These are phyloP conservation scores for Citrullus mucosospermus DNA, from an alignment of 306 rosid species.

Conservation along the genomic window DNA sequence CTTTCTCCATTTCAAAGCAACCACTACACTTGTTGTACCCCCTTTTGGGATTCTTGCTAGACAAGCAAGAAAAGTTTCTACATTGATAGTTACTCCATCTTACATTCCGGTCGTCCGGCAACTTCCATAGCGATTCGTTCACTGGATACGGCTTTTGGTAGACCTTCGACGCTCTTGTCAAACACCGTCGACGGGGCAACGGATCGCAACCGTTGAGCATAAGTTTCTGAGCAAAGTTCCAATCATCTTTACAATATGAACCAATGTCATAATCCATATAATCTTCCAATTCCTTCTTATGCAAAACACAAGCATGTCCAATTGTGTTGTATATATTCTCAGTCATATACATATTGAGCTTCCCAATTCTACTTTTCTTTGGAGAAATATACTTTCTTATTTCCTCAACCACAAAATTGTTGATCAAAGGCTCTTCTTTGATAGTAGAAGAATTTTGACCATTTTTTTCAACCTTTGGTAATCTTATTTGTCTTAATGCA, in stretches of 20 bases:
- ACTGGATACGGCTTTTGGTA: constrained; percentile 62
- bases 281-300: constrained; percentile 53
- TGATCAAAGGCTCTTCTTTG: constrained; percentile 71
- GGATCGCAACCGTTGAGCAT: constrained; percentile 94
- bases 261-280: constrained; percentile 92
- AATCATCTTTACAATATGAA: constrained; percentile 88
- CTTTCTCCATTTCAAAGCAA: constrained; percentile 87
- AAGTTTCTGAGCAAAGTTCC: constrained; percentile 75
- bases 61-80: constrained; percentile 64
- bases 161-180: constrained; percentile 72
- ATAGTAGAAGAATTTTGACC: constrained; percentile 25
- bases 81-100: constrained; percentile 80
- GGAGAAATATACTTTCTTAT: constrained; percentile 82
- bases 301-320: constrained; percentile 75
- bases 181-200: constrained; percentile 73
- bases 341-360: constrained; percentile 42
- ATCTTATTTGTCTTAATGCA: constrained; percentile 51
- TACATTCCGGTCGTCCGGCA: constrained; percentile 70
- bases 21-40: constrained; percentile 68
- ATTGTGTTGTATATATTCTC: constrained; percentile 63
- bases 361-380: constrained; percentile 54
- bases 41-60: constrained; percentile 53
- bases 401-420: constrained; percentile 63
- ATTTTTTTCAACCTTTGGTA: constrained; percentile 39
- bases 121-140: constrained; percentile 68